Evolutionary conservation across 2,329 filamentous ascomycete genomes (phyloP).

Genomic region (Talaromyces marneffei): DNA sequence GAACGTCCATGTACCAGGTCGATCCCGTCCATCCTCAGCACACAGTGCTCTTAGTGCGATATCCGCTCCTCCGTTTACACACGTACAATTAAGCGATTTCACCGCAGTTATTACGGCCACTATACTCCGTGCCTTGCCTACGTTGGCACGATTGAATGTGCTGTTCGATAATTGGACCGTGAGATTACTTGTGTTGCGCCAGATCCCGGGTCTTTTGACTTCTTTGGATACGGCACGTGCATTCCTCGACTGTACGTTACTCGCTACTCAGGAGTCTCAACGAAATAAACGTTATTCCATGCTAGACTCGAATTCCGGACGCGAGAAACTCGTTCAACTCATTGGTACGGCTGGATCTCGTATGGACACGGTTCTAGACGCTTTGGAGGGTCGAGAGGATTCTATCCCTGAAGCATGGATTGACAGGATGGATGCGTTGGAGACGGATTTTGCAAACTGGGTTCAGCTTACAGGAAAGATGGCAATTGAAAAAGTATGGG

Average conservation of each 20-base stretch:
- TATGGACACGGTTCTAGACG: conserved; percentile 81
- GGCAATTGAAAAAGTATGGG: conserved; percentile 61
- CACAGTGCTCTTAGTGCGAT: conserved; percentile 38
- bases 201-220: conserved; percentile 62
- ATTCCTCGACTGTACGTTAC: conserved; percentile 31
- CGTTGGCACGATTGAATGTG: conserved; percentile 65
- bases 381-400: conserved; percentile 75
- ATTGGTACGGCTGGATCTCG: conserved; percentile 64
- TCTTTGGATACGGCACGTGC: conserved; percentile 49
- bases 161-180: conserved; percentile 74
- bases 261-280: conserved; percentile 22
- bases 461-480: conserved; percentile 68
- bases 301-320: conserved; percentile 37
- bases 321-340: conserved; percentile 59
- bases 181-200: conserved; percentile 67
- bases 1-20: conserved; percentile 66
- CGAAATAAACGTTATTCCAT: conserved; percentile 28
- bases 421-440: conserved; percentile 73
- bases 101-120: conserved; percentile 87
- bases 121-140: conserved; percentile 80
- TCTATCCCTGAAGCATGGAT: conserved; percentile 83
- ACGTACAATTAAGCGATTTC: conserved; percentile 77
- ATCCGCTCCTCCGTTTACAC: conserved; percentile 40
- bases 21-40: conserved; percentile 49
- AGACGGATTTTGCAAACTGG: conserved; percentile 75